Base-by-base conservation (phyloP, 169 alveolate genomes). In the Cyclospora cayetanensis region DNA sequence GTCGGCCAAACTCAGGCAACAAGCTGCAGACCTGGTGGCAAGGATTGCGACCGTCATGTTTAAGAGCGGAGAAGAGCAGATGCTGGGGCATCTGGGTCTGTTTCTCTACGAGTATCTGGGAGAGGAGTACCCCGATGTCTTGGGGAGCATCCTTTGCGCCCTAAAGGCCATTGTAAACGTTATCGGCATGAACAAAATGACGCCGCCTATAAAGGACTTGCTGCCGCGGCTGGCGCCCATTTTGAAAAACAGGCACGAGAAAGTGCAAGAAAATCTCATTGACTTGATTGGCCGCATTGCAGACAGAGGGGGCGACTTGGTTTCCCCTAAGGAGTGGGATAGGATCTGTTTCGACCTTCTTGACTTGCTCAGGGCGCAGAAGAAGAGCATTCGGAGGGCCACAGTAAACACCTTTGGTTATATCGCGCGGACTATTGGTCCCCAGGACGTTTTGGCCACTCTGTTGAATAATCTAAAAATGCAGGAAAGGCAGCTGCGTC, bases 271-370 rank as follows among this genome's bases (percentile, higher is more conserved):
- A 60, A 93, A 90, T 35, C 93, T 91, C 43, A 93, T 93, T 39
- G 99, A 98, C 37, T 98, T 99, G 39, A 96, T 99, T n/a, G 99
- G 99, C 22, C 97, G 99, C 70, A 99, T 99, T 50, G 99, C 99
- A 25, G 99, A 99, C 95, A 97, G 99, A 63, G 99, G 99, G n/a
- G 99, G 99, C 2, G 99, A 99, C 90, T 95, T 98, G 91, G 99
- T 99, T 15, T 98, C 99, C 27, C 99, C 99, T 2, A 98, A 99
- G 93, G 99, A 99, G 94, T 99, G 99, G 99, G 99, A 99, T 97
- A 96, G 99, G 82, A 99, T 99, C 9, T 99, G 99, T 93, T 99
- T 99, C 94, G 99, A 99, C 94, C 95, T 99, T 80, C 94, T 99
- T 50, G 99, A 99, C 92, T 95, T 98, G 46, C 96, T 99, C 63